Percentiles rank a stretch among this genome's conserved stretches.
Evolutionary conservation across 257 asterid genomes (phyloP).

Genomic region (Nicotiana obtusifolia): DNA sequence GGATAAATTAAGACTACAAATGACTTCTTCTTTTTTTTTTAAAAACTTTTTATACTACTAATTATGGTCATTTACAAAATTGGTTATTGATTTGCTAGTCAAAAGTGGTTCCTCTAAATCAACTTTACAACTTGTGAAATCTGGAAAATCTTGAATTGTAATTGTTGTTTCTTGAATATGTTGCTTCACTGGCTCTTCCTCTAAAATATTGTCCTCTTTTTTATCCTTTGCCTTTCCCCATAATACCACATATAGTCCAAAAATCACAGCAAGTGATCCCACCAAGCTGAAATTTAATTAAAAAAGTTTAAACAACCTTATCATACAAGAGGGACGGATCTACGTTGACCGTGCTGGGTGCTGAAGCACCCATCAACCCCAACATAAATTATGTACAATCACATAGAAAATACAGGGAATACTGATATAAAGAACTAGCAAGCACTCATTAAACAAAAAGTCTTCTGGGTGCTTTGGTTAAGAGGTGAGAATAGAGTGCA

Average conservation of each 20-base stretch:
- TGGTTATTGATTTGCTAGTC: conserved; percentile 13
- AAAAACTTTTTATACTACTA: background rate
- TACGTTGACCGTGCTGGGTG: no score
- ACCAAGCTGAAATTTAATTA: conserved; percentile 30
- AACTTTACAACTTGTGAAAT: conserved; percentile 14
- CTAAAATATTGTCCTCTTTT: conserved; percentile 6
- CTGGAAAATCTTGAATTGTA: conserved; percentile 11
- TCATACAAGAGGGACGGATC: no score
- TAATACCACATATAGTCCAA: conserved; percentile 58
- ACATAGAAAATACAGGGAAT: no score
- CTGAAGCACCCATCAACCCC: no score
- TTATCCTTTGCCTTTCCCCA: conserved; percentile 73
- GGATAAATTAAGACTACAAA: no score
- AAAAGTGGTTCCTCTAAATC: conserved; percentile 56
- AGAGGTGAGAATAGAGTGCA: no score
- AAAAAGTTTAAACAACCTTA: background rate
- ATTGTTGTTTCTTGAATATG: conserved; percentile 6
- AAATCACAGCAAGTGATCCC: conserved; percentile 56
- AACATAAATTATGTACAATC: no score
- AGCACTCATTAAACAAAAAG: no score
- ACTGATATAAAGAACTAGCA: no score
- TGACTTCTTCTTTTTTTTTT: background rate
- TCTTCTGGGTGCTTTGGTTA: no score
- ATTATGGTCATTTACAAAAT: background rate
- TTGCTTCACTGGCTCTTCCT: conserved; percentile 15